Percentiles rank a stretch among this genome's conserved stretches.
Conservation (phyloP, 768 basidiomycete species). For the Mycena maculata region DNA sequence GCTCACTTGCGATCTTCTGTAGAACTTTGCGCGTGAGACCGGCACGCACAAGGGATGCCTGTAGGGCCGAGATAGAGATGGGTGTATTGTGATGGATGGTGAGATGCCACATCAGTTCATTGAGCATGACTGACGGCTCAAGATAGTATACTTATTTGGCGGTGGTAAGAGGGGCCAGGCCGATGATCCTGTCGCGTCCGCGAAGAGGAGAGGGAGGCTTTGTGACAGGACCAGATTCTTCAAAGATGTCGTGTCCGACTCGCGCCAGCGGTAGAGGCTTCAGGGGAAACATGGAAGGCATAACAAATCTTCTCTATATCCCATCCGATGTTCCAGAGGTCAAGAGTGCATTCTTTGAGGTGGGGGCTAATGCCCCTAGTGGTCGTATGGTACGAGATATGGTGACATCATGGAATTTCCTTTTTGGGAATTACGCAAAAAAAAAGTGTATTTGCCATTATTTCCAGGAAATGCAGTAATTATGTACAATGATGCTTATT, state of each 20-base stretch:
- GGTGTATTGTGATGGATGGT: conserved; percentile 27
- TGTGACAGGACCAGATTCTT: conserved; percentile 25
- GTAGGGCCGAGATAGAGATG: conserved; percentile 28
- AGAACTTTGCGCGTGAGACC: conserved; percentile 37
- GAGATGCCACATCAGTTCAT: conserved; percentile 31
- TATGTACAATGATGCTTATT: too few species aligned
- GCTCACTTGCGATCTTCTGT: conserved; percentile 32
- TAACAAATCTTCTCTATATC: conserved; percentile 32
- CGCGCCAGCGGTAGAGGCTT: conserved; percentile 38
- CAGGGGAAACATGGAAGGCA: conserved; percentile 28
- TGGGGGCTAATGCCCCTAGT: conserved; percentile 29
- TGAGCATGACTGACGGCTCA: conserved; percentile 22
- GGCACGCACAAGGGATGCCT: conserved; percentile 28
- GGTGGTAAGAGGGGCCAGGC: conserved; percentile 23
- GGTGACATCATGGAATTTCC: not conserved
- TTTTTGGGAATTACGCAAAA: too few species aligned
- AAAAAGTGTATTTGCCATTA: conserved; percentile 9
- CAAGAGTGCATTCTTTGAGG: conserved; percentile 35
- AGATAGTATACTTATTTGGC: conserved; percentile 22
- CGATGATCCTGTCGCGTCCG: conserved; percentile 29
- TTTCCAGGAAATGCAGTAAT: conserved; percentile 8
- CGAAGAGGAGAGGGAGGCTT: conserved; percentile 35
- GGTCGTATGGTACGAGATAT: not conserved
- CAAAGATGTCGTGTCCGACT: conserved; percentile 31
- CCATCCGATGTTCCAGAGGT: conserved; percentile 37